A percentile compares a stretch with the other conserved stretches of the same genome.
These are phyloP conservation scores for Hyphopichia wangnamkhiaoensis DNA, from an alignment of 1,139 yeast genomes.

Conservation along the genomic window DNA sequence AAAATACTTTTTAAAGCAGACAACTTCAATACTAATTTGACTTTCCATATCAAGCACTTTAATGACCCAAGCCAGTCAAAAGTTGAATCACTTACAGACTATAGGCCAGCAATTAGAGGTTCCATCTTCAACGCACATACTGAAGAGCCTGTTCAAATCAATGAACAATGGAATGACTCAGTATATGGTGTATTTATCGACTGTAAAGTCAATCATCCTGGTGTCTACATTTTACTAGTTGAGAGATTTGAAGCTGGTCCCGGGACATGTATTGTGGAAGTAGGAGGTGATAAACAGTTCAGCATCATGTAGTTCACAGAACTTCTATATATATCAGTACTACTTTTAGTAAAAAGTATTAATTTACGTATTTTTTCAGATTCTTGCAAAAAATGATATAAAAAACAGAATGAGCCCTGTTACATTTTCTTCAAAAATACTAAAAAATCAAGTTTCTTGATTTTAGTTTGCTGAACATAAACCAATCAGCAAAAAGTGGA, in stretches of 20 bases:
- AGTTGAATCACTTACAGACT: constrained; percentile 22
- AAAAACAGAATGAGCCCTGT: no score
- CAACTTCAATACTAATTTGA: constrained; percentile 21
- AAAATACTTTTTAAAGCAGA: constrained; percentile 28
- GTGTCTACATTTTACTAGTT: constrained; percentile 39
- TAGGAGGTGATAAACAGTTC: constrained; percentile 31
- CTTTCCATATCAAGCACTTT: constrained; percentile 27
- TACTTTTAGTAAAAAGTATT: no score
- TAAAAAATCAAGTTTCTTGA: no score
- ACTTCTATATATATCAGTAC: no score
- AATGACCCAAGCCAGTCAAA: constrained; percentile 14
- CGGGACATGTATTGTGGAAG: constrained; percentile 38
- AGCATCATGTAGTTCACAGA: no score
- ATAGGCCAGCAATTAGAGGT: constrained; percentile 45
- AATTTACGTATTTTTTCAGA: background rate
- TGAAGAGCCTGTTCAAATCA: constrained; percentile 30
- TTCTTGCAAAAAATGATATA: background rate
- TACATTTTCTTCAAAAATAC: no score
- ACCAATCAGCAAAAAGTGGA: no score
- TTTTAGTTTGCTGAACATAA: no score
- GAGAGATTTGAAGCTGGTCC: constrained; percentile 52
- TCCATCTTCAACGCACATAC: constrained; percentile 39
- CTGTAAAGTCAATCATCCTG: constrained; percentile 24
- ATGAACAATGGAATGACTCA: constrained; percentile 43
- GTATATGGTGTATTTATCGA: constrained; percentile 49